A percentile compares a stretch with the other conserved stretches of the same genome.
Conservation (phyloP, 129 eudicot genomes). For the carrot (Daucus carota) region DH1_v3.0 NC_030386.2:27607501-27608000, state of each 20-base stretch:
- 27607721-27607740: constrained; percentile 98
- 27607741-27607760: constrained; percentile 87
- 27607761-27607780: constrained; percentile 73
- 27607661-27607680: no score
- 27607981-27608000: not conserved
- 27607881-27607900: constrained; percentile 72
- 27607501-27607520: constrained; percentile 74
- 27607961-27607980: not conserved
- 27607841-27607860: constrained; percentile 86
- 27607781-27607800: constrained; percentile 54
- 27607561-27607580: constrained; percentile 96
- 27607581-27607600: constrained; percentile 96
- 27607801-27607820: constrained; percentile 77
- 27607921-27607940: constrained; percentile 86
- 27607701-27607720: constrained; percentile 75
- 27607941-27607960: constrained; percentile 69
- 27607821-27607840: constrained; percentile 92
- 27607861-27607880: constrained; percentile 75
- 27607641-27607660: no score
- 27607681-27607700: not conserved
- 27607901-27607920: constrained; percentile 56
- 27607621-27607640: not conserved
- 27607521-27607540: constrained; percentile 59
- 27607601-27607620: constrained; percentile 81
- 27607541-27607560: constrained; percentile 58